Evolutionary conservation across 2,329 filamentous ascomycete species (phyloP).

Genomic region (Paracamarosporium sp.): DNA sequence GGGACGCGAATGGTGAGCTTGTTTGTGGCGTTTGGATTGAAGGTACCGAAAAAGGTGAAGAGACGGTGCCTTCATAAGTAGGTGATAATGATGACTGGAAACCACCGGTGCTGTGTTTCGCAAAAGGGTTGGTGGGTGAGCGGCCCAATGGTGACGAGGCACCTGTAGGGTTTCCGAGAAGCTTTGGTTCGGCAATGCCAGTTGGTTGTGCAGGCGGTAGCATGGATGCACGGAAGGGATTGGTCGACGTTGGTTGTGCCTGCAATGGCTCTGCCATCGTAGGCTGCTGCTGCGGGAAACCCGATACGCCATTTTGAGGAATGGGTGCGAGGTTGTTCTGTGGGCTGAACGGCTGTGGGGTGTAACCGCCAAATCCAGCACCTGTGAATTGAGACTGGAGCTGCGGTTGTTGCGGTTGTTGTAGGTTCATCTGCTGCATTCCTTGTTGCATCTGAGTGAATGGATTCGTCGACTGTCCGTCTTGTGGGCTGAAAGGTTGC

Average conservation of each 20-base stretch:
- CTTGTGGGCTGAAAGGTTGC: slow-evolving; percentile 62
- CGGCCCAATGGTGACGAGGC: slow-evolving; percentile 56
- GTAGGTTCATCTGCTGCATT: slow-evolving; percentile 39
- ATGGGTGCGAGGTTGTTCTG: slow-evolving; percentile 54
- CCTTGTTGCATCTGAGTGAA: slow-evolving; percentile 88
- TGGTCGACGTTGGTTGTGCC: slow-evolving; percentile 70
- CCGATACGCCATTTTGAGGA: slow-evolving; percentile 56
- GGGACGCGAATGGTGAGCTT: slow-evolving; percentile 39
- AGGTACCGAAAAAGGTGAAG: slow-evolving; percentile 35
- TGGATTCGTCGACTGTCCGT: slow-evolving; percentile 80
- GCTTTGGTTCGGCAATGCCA: slow-evolving; percentile 32
- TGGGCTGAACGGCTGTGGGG: slow-evolving; percentile 64
- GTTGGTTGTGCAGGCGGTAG: slow-evolving; percentile 53
- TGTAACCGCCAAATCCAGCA: slow-evolving; percentile 84
- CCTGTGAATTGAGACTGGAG: slow-evolving; percentile 71
- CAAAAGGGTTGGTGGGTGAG: slow-evolving; percentile 87
- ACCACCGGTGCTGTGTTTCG: slow-evolving; percentile 61
- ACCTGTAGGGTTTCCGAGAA: slow-evolving; percentile 40
- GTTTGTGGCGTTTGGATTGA: slow-evolving; percentile 35
- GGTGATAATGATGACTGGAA: slow-evolving; percentile 37
- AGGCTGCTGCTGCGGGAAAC: slow-evolving; percentile 52
- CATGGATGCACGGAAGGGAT: slow-evolving; percentile 94
- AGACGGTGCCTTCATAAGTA: slow-evolving; percentile 10
- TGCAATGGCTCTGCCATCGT: slow-evolving; percentile 51
- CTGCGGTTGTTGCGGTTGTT: slow-evolving; percentile 44